phyloP scores from a whole-genome alignment of 345 rosid species.

The Mallotus nudiflorus region DNA sequence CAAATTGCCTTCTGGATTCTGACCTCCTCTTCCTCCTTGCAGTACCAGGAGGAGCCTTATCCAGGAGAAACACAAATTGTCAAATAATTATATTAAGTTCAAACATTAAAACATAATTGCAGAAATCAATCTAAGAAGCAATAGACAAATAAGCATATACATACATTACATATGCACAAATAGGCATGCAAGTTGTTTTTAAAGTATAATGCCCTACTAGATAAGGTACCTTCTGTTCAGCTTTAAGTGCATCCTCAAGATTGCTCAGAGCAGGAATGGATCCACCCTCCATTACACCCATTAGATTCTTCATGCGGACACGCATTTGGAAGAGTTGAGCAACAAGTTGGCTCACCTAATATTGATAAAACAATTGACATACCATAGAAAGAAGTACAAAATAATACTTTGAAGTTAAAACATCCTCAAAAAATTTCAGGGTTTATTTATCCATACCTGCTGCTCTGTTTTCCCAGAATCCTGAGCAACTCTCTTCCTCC shows the following conservation, averaged over 20 bases:
- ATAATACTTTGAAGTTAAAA: background rate
- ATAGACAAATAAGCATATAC: background rate
- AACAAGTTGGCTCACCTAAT: conserved; percentile 88
- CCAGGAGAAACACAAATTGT: conserved; percentile 12
- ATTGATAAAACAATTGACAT: conserved; percentile 21
- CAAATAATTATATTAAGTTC: conserved; percentile 1
- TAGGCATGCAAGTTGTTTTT: background rate
- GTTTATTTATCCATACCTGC: conserved; percentile 56
- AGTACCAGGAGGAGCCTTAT: conserved; percentile 85
- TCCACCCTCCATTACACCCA: conserved; percentile 94
- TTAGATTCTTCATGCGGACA: conserved; percentile 89
- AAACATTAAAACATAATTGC: background rate
- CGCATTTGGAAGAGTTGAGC: conserved; percentile 99
- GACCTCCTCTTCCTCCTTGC: conserved; percentile 79
- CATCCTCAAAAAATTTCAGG: too few species aligned
- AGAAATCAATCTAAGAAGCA: background rate
- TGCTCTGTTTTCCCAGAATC: conserved; percentile 90
- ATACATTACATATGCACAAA: background rate
- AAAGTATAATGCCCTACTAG: background rate
- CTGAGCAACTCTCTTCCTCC: conserved; percentile 83
- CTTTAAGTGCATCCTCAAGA: conserved; percentile 82
- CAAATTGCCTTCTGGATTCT: conserved; percentile 64
- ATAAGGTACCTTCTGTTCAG: conserved; percentile 68
- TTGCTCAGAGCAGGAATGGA: conserved; percentile 87
- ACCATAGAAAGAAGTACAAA: conserved; percentile 5